Conservation (phyloP, 768 basidiomycete genomes). For the Pisolithus albus region DNA sequence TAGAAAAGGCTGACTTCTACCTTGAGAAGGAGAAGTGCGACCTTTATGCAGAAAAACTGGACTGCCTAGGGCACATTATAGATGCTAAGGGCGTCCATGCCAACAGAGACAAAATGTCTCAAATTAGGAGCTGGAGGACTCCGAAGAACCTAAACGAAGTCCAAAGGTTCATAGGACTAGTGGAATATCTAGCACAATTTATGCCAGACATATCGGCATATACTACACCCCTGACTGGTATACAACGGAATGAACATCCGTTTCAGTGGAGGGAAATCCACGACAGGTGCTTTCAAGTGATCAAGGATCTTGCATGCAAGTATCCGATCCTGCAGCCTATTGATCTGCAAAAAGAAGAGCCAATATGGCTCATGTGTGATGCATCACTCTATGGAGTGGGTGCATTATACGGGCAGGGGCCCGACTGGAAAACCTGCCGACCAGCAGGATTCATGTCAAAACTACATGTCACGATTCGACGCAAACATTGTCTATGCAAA, state of each 20-base stretch:
- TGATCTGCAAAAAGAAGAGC: constrained; percentile 9
- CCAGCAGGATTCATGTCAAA: constrained; percentile 25
- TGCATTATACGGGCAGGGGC: constrained; percentile 26
- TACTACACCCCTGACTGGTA: constrained; percentile 25
- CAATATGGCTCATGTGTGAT: constrained; percentile 25
- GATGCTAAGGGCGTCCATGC: constrained; percentile 33
- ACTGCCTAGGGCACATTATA: constrained; percentile 37
- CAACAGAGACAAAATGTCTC: constrained; percentile 30
- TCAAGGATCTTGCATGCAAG: constrained; percentile 16
- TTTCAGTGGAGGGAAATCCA: constrained; percentile 26
- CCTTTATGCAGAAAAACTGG: constrained; percentile 22
- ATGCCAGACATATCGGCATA: constrained; percentile 31
- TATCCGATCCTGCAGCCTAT: constrained; percentile 16
- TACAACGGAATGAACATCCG: constrained; percentile 20
- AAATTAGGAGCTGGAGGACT: constrained; percentile 28
- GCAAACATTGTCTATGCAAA: too few species aligned
- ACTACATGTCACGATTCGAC: too few species aligned
- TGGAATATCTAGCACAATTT: constrained; percentile 33
- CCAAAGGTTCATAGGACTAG: constrained; percentile 34
- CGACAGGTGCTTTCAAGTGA: constrained; percentile 15
- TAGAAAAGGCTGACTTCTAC: constrained; percentile 25
- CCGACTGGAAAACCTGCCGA: constrained; percentile 15
- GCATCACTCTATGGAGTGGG: constrained; percentile 5
- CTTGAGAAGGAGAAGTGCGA: constrained; percentile 31
- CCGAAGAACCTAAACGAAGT: constrained; percentile 31